Conservation (phyloP, 2,329 filamentous ascomycete species). For the Talaromyces atroroseus region DNA sequence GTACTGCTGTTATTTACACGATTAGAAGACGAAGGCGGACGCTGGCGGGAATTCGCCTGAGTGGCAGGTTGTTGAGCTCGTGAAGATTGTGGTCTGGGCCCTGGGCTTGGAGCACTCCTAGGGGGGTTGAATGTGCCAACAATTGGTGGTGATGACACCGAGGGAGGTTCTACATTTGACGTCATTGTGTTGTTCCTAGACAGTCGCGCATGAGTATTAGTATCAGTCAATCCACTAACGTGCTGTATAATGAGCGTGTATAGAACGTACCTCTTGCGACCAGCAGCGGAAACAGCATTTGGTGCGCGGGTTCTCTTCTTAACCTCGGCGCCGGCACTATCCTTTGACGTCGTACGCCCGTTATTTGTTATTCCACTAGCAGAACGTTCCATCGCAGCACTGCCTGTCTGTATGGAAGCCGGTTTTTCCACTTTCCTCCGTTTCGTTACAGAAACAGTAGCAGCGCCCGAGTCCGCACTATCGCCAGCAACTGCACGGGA, state of each 20-base stretch:
- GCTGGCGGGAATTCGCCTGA: constrained; percentile 53
- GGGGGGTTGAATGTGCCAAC: constrained; percentile 57
- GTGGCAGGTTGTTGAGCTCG: constrained; percentile 72
- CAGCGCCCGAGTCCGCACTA: constrained; percentile 24
- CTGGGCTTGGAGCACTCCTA: constrained; percentile 59
- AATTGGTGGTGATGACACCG: constrained; percentile 69
- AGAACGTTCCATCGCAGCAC: constrained; percentile 36
- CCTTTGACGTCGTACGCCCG: constrained; percentile 48
- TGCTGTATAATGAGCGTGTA: not conserved
- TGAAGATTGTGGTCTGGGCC: constrained; percentile 59
- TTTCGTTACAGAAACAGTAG: constrained; percentile 53
- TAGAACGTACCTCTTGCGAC: constrained; percentile 67
- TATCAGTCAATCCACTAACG: not conserved
- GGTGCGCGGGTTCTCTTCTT: constrained; percentile 71
- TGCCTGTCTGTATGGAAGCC: constrained; percentile 26
- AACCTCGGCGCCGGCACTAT: constrained; percentile 61
- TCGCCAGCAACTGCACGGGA: constrained; percentile 29
- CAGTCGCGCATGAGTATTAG: not conserved
- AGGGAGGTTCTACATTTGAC: constrained; percentile 58
- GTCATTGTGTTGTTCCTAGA: constrained; percentile 44
- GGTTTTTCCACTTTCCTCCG: constrained; percentile 70
- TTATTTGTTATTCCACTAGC: constrained; percentile 30
- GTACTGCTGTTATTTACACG: constrained; percentile 52
- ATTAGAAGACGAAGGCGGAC: constrained; percentile 56
- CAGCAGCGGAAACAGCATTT: constrained; percentile 53